phyloP scores from a whole-genome alignment of 768 basidiomycete species.

The Suillus weaverae region DNA sequence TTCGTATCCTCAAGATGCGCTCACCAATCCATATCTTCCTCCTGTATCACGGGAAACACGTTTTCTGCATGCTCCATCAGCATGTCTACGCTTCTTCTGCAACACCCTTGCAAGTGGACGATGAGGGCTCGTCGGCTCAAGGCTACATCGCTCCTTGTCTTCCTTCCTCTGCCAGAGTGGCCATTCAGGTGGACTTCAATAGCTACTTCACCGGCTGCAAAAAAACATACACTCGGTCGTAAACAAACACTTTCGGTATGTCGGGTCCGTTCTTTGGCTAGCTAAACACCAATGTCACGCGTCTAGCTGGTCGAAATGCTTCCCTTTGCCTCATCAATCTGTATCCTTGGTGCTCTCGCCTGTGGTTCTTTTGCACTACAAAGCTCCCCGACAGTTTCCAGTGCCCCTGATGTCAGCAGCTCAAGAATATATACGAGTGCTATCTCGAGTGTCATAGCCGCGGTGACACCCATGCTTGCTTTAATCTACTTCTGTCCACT shows the following conservation, averaged over 20 bases:
- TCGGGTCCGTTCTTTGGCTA: constrained; percentile 16
- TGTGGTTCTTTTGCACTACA: constrained; percentile 33
- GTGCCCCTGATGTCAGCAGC: constrained; percentile 23
- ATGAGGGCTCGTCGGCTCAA: constrained; percentile 28
- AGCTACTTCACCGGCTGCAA: constrained; percentile 21
- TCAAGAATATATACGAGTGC: constrained; percentile 36
- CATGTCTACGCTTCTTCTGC: constrained; percentile 25
- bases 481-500: constrained; percentile 52
- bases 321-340: constrained; percentile 35
- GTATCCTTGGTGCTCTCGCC: constrained; percentile 35
- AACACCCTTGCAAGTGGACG: constrained; percentile 26
- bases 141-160: constrained; percentile 10
- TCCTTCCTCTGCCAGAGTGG: constrained; percentile 19
- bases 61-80: constrained; percentile 25
- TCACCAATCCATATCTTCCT: background rate
- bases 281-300: constrained; percentile 13
- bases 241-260: constrained; percentile 33
- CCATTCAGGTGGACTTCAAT: background rate
- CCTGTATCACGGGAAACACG: constrained; percentile 21
- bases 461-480: constrained; percentile 35
- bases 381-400: constrained; percentile 13
- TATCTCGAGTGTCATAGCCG: constrained; percentile 36
- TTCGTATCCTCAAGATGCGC: background rate
- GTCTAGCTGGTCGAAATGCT: constrained; percentile 39
- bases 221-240: constrained; percentile 28